These are phyloP conservation scores for Candida michaelii DNA, from an alignment of 805 yeast species.

Conservation along the genomic window DNA sequence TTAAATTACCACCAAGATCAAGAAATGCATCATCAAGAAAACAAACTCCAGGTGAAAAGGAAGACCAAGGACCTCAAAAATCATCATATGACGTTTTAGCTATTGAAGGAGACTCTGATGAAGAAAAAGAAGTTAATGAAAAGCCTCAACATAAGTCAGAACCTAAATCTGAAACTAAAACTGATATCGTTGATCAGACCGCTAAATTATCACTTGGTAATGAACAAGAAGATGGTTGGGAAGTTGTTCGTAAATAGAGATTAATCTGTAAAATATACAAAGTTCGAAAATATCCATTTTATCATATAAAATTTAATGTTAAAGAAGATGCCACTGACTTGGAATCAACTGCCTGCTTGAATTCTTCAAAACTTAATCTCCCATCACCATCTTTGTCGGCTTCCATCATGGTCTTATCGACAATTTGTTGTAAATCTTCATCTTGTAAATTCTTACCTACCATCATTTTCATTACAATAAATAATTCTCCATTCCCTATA, in stretches of 20 bases:
- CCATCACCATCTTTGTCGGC: slow-evolving; percentile 90
- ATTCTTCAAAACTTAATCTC: slow-evolving; percentile 80
- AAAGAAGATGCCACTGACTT: slow-evolving; percentile 60
- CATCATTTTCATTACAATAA: slow-evolving; percentile 91
- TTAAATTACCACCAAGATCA: slow-evolving; percentile 25
- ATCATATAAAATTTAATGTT: slow-evolving; percentile 50
- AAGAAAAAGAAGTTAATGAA: slow-evolving; percentile 15
- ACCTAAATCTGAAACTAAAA: slow-evolving; percentile 5
- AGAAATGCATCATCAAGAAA: slow-evolving; percentile 23
- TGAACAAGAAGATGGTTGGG: slow-evolving; percentile 33
- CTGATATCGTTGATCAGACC: slow-evolving; percentile 16
- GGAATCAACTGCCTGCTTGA: slow-evolving; percentile 62
- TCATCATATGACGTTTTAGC: slow-evolving; percentile 34
- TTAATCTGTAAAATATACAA: slow-evolving; percentile 11
- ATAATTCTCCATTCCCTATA: slow-evolving; percentile 93
- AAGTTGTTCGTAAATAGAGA: slow-evolving; percentile 27
- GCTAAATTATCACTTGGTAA: slow-evolving; percentile 25
- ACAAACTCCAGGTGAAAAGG: slow-evolving; percentile 17
- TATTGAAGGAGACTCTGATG: slow-evolving; percentile 32
- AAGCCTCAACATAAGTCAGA: too few species aligned
- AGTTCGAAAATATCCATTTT: background rate
- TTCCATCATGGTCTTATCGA: slow-evolving; percentile 95
- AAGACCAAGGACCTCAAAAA: slow-evolving; percentile 32
- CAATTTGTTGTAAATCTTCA: slow-evolving; percentile 89
- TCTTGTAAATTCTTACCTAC: slow-evolving; percentile 89